phyloP scores from a whole-genome alignment of 2,329 filamentous ascomycete genomes.

The Colletotrichum chlorophyti region DNA sequence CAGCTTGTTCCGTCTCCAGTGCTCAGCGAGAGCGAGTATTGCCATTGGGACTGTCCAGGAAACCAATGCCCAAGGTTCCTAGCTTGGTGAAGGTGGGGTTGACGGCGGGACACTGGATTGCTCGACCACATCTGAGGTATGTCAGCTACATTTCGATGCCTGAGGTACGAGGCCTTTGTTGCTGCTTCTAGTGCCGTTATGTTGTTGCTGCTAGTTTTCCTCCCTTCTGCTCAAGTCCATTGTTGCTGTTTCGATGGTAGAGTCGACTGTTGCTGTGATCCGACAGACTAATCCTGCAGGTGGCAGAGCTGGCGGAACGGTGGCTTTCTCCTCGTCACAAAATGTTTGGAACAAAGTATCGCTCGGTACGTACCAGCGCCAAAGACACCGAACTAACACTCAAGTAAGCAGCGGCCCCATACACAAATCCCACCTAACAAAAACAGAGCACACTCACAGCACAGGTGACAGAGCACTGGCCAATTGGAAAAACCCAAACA shows the following conservation, averaged over 20 bases:
- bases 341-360: conserved; percentile 17
- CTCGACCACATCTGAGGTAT: neutral
- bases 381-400: conserved; percentile 27
- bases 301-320: neutral
- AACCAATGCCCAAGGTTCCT: no score
- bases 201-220: no score
- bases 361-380: conserved; percentile 22
- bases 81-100: neutral
- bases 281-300: no score
- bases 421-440: neutral
- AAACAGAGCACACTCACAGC: no score
- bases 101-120: neutral
- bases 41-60: no score
- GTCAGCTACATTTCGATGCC: conserved; percentile 9
- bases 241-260: no score
- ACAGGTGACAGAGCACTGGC: neutral
- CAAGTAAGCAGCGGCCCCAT: conserved; percentile 28
- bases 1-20: no score
- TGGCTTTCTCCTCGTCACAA: conserved; percentile 8
- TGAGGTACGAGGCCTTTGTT: neutral
- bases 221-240: no score
- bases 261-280: conserved; percentile 1
- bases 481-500: conserved; percentile 16
- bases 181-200: neutral
- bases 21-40: no score